A percentile compares a stretch with the other conserved stretches of the same genome.
Conservation (phyloP, 805 yeast species). For the Lipomyces sp. region DNA sequence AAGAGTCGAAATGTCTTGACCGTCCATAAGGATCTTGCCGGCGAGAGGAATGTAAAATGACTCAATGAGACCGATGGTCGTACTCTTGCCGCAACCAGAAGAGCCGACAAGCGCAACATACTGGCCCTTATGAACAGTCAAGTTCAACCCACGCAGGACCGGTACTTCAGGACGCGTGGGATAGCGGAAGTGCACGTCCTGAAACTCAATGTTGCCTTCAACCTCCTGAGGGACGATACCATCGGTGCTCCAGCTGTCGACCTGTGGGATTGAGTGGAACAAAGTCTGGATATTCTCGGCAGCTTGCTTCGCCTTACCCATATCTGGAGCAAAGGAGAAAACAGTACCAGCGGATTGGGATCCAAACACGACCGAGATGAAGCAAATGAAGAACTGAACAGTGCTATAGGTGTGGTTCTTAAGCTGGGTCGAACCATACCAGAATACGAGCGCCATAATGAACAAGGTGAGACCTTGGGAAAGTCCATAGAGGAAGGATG, state of each 20-base stretch:
- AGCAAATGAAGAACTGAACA: conserved; percentile 48
- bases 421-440: conserved; percentile 50
- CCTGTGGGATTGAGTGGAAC: conserved; percentile 45
- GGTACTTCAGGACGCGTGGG: conserved; percentile 44
- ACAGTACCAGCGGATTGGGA: conserved; percentile 51
- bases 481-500: conserved; percentile 47
- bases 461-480: conserved; percentile 50
- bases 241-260: conserved; percentile 44
- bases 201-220: conserved; percentile 60
- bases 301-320: conserved; percentile 51
- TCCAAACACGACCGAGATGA: conserved; percentile 49
- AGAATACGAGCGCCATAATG: conserved; percentile 50
- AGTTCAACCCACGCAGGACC: conserved; percentile 40
- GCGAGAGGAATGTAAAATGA: conserved; percentile 57
- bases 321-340: conserved; percentile 52
- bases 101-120: conserved; percentile 93
- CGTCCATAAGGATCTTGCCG: conserved; percentile 60
- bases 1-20: conserved; percentile 53
- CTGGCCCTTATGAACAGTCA: conserved; percentile 67
- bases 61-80: conserved; percentile 58
- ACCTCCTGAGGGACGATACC: conserved; percentile 41
- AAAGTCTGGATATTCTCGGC: conserved; percentile 45
- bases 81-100: conserved; percentile 59
- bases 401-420: conserved; percentile 41
- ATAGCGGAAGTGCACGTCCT: conserved; percentile 44